Evolutionary conservation across 2,329 filamentous ascomycete genomes (phyloP).

Genomic region (Trichoderma polysporum): DNA sequence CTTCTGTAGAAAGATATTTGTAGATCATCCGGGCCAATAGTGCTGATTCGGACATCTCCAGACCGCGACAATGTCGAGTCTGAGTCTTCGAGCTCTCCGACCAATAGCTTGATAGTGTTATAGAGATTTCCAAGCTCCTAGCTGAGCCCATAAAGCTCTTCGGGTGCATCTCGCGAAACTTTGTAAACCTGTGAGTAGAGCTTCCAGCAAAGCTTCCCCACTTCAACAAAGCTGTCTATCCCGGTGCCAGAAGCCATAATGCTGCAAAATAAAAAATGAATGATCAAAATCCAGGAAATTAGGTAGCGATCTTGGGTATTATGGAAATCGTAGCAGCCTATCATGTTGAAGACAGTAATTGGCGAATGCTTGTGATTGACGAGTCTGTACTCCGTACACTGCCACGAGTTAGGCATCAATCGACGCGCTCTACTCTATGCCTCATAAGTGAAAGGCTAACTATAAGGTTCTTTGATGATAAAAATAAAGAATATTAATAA

Average conservation of each 20-base stretch:
- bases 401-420: background rate
- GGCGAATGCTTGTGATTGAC: background rate
- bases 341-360: background rate
- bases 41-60: background rate
- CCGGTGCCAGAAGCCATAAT: background rate
- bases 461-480: too few species aligned
- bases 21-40: background rate
- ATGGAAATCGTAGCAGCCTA: background rate
- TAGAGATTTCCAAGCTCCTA: background rate
- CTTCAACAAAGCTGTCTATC: background rate
- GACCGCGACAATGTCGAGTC: background rate
- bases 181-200: slow-evolving; percentile 7
- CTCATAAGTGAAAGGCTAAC: background rate
- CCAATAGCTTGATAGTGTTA: background rate
- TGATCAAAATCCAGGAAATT: background rate
- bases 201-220: background rate
- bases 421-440: background rate
- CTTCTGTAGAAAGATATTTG: background rate
- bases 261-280: too few species aligned
- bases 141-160: background rate
- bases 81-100: background rate
- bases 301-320: background rate
- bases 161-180: background rate
- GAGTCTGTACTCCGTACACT: background rate
- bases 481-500: too few species aligned